A percentile compares a stretch with the other conserved stretches of the same genome.
These are phyloP conservation scores for Fusarium tjaetaba DNA, from an alignment of 2,329 filamentous ascomycete species.

Conservation along the genomic window DNA sequence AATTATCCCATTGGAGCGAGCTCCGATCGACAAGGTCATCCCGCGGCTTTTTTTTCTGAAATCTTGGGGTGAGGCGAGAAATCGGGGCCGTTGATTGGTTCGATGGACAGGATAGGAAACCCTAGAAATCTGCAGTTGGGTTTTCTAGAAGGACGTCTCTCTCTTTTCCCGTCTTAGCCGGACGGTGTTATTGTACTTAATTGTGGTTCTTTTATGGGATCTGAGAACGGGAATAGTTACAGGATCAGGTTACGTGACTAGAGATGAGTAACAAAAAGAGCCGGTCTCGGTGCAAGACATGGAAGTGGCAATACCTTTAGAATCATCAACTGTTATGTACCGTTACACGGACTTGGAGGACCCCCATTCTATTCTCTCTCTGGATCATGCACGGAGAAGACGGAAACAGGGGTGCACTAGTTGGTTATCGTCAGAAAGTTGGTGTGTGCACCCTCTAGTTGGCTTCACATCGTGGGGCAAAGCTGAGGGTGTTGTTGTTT, in stretches of 20 bases:
- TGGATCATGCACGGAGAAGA: constrained; percentile 14
- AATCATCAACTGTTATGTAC: neutral
- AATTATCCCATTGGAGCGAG: constrained; percentile 27
- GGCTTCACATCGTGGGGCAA: constrained; percentile 43
- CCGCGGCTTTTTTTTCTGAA: constrained; percentile 32
- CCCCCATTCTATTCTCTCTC: constrained; percentile 9
- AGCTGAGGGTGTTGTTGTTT: constrained; percentile 35
- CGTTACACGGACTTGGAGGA: neutral
- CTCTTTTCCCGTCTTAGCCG: constrained; percentile 7
- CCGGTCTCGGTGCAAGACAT: neutral
- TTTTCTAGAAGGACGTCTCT: constrained; percentile 39
- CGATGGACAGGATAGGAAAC: constrained; percentile 23
- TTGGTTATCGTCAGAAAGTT: constrained; percentile 17
- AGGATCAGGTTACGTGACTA: neutral
- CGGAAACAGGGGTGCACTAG: constrained; percentile 16
- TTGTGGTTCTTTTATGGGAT: neutral
- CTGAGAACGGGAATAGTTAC: neutral
- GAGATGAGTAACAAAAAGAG: neutral
- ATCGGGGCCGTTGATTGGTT: constrained; percentile 17
- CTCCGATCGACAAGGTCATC: constrained; percentile 25
- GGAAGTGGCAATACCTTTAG: neutral
- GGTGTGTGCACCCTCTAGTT: constrained; percentile 27
- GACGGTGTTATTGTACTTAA: neutral
- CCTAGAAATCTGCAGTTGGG: constrained; percentile 20
- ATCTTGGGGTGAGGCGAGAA: constrained; percentile 15